Base-by-base conservation (phyloP, 2,329 filamentous ascomycete species). In the Anisogramma anomala region DNA sequence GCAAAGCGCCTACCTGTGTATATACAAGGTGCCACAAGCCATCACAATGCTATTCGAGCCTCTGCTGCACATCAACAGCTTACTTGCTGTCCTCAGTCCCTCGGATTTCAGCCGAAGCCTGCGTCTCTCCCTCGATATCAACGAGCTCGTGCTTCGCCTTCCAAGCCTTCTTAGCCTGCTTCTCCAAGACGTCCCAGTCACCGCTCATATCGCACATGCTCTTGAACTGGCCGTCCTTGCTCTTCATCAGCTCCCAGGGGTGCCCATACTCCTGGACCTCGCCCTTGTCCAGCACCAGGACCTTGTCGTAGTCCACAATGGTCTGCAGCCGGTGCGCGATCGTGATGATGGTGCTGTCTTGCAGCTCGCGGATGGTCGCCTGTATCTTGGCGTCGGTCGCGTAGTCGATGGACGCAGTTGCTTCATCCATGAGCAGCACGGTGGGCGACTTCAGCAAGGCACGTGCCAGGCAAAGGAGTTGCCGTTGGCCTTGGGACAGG, bases 371-470 rank as follows among this genome's bases (percentile, higher is more conserved):
- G 47, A 98, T 88, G 0, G 91, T 96, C 53, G 85, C 86, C 62
- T 98, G 91, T 51, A 98, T 96, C 66, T 94, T 95, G 36, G 81
- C 72, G 55, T 98, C 91, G 2, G 91, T 98, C 4, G 80, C 82
- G 62, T 96, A 96, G 64, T 98, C 91, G 55, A 98, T 96, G 0
- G 85, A 94, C 0, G 91, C 91, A 0, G 91, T 98, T 1, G 91
- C 91, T 67, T 98, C 91, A 61, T 98, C 91, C 91, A 98, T 96
- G 56, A 98, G 82, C n/a, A 98, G 69, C 2, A 98, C 87, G 49
- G 84, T 88, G 0, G 91, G 88, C 25, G 77, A 76, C 63, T 94
- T 95, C 48, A 98, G 80, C 51, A 98, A 77, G 0, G 91, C 91
- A 41, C 91, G 81, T 0, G 89, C 91, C 8, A 98, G 77, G 57